Percentiles rank a stretch among this genome's conserved stretches.
phyloP scores from a whole-genome alignment of 2,329 filamentous ascomycete species.

The Hypoxylon sp. region DNA sequence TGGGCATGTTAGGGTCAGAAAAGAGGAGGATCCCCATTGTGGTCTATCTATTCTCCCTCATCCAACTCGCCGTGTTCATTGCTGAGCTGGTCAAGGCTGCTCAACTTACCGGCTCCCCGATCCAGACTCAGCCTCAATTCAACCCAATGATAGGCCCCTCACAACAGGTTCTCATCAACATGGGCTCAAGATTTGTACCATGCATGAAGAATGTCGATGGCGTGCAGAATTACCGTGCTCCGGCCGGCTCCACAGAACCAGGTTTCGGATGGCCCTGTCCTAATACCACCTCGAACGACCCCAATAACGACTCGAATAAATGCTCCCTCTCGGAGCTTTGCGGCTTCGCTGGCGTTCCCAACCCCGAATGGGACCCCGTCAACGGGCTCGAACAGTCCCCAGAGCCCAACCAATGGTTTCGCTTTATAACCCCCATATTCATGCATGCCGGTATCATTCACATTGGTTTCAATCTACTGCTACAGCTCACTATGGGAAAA shows the following conservation, averaged over 20 bases:
- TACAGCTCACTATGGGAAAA: constrained; percentile 89
- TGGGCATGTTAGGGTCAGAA: constrained; percentile 71
- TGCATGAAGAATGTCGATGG: constrained; percentile 90
- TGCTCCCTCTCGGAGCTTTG: constrained; percentile 87
- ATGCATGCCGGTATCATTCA: constrained; percentile 94
- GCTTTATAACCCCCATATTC: constrained; percentile 96
- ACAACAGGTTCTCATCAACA: constrained; percentile 91
- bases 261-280: constrained; percentile 82
- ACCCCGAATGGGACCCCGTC: constrained; percentile 70
- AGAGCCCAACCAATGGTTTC: constrained; percentile 93
- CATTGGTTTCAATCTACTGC: constrained; percentile 93
- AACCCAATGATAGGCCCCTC: constrained; percentile 99
- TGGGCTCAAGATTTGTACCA: constrained; percentile 92
- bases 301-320: constrained; percentile 62
- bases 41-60: constrained; percentile 81
- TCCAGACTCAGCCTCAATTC: constrained; percentile 85
- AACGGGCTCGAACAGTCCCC: constrained; percentile 64
- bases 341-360: constrained; percentile 82
- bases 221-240: constrained; percentile 66
- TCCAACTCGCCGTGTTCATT: constrained; percentile 89
- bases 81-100: constrained; percentile 87
- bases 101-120: constrained; percentile 82
- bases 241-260: constrained; percentile 43
- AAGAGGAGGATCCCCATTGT: constrained; percentile 80
- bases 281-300: constrained; percentile 75